Conservation (phyloP, 345 rosid genomes). For the Populus pruinosa region DNA sequence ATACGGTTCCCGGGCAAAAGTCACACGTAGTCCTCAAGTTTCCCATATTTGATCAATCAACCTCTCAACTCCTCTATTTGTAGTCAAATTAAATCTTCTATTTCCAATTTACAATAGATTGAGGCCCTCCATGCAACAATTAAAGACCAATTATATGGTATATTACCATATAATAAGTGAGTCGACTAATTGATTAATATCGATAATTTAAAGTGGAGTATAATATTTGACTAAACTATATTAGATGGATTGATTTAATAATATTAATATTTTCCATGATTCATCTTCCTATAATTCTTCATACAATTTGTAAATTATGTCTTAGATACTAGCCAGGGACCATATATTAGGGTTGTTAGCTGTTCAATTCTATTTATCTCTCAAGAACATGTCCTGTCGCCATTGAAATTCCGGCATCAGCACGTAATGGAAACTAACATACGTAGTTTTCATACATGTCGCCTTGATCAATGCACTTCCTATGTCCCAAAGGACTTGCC, state of each 20-base stretch:
- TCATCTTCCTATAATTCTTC: not conserved
- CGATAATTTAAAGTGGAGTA: not conserved
- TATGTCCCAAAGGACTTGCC: not conserved
- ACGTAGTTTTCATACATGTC: not conserved
- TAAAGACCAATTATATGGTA: not conserved
- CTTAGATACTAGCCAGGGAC: slow-evolving; percentile 11
- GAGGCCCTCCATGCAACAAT: not conserved
- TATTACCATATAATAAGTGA: not conserved
- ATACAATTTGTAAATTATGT: not conserved
- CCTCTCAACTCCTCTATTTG: too few species aligned
- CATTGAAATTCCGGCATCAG: not conserved
- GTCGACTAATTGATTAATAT: too few species aligned
- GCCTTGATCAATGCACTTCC: not conserved
- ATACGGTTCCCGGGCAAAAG: not conserved
- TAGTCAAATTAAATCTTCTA: not conserved
- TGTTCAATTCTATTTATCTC: slow-evolving; percentile 21
- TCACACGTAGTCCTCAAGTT: not conserved
- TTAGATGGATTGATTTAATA: not conserved
- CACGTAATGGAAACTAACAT: not conserved
- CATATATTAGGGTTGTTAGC: slow-evolving; percentile 25
- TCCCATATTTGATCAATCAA: too few species aligned
- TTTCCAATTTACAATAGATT: not conserved
- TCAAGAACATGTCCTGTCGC: slow-evolving; percentile 17
- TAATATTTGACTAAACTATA: not conserved
- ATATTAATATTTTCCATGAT: not conserved